These are phyloP conservation scores for Neurospora sp. DNA, from an alignment of 2,329 filamentous ascomycete species.

Conservation along the genomic window DNA sequence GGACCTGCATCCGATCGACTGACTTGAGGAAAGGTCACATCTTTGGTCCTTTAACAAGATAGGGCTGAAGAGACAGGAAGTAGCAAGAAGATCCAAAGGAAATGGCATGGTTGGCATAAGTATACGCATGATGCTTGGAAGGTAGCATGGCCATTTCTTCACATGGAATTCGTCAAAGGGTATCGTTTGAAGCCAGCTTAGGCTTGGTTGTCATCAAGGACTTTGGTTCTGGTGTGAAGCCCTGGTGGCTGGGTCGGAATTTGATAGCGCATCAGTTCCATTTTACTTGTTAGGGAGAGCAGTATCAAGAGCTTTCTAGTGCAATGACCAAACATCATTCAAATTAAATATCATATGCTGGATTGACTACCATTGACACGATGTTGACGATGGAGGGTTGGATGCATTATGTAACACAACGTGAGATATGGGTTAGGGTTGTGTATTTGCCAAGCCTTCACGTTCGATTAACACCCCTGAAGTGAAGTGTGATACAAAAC, in stretches of 20 bases:
- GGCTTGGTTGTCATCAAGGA: neutral
- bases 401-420: neutral
- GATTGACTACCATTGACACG: neutral
- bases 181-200: neutral
- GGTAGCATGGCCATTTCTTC: neutral
- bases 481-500: neutral
- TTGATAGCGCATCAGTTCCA: neutral
- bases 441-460: neutral
- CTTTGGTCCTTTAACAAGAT: neutral
- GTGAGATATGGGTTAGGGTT: neutral
- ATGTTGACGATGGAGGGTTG: neutral
- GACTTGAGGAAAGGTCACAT: neutral
- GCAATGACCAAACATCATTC: neutral
- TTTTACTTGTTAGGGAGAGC: neutral
- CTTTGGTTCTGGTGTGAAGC: neutral
- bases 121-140: neutral
- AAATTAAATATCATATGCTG: neutral
- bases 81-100: neutral
- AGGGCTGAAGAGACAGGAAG: neutral
- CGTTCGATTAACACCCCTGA: neutral
- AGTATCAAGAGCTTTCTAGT: neutral
- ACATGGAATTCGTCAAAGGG: neutral
- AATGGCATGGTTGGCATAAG: neutral
- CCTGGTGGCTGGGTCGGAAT: neutral
- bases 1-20: neutral